Evolutionary conservation across 306 rosid species (phyloP).

Genomic region (Sechiopsis laciniata): DNA sequence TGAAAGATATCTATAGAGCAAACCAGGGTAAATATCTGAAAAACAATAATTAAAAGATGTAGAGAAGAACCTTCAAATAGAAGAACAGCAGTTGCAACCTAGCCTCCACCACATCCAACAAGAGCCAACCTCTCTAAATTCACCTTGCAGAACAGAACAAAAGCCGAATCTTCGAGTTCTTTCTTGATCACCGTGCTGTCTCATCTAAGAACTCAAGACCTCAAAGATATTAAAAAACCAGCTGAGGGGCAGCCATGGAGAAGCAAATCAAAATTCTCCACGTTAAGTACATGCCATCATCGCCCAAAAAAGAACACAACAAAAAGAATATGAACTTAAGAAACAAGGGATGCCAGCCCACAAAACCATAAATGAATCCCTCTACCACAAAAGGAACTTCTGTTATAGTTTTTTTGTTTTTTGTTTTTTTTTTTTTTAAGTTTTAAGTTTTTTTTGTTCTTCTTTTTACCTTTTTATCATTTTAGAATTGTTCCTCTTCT

Average conservation of each 20-base stretch:
- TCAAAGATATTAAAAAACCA: conserved; percentile 20
- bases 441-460: not conserved
- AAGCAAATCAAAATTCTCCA: conserved; percentile 18
- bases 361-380: conserved; percentile 19
- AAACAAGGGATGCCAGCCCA: conserved; percentile 14
- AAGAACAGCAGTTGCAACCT: not conserved
- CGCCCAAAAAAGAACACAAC: not conserved
- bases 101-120: conserved; percentile 8
- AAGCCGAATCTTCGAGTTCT: not conserved
- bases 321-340: not conserved
- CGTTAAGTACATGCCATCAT: conserved; percentile 19
- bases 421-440: not conserved
- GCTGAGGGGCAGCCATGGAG: conserved; percentile 20
- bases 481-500: conserved; percentile 8
- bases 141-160: conserved; percentile 11
- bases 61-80: not conserved
- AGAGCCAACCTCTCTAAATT: conserved; percentile 9
- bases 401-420: not conserved
- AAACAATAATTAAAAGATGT: too few species aligned
- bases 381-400: conserved; percentile 15
- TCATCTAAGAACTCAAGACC: conserved; percentile 18
- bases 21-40: not conserved
- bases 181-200: not conserved
- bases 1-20: not conserved
- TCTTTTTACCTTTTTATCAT: too few species aligned